Percentiles rank a stretch among this genome's conserved stretches.
Evolutionary conservation across 495 filamentous ascomycete genomes (phyloP).

Genomic region (Penicillium lividum): DNA sequence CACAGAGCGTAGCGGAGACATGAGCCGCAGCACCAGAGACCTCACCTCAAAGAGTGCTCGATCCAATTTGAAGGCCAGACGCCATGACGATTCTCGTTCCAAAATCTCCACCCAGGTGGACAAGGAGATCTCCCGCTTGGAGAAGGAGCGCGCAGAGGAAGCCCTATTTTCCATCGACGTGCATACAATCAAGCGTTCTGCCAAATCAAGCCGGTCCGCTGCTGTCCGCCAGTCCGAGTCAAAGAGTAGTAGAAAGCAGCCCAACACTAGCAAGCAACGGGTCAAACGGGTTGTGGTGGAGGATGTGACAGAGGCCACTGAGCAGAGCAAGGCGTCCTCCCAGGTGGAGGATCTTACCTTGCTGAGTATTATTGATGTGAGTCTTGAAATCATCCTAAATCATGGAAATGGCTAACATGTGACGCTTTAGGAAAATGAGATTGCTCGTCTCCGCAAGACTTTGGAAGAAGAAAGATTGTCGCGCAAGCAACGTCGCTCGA

Average conservation of each 20-base stretch:
- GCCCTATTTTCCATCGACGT: constrained; percentile 46
- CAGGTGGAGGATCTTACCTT: constrained; percentile 43
- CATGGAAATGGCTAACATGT: constrained; percentile 3
- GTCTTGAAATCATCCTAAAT: background rate
- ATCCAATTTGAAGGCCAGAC: constrained; percentile 31
- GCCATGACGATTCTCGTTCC: constrained; percentile 35
- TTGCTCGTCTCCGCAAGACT: constrained; percentile 49
- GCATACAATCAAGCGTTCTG: constrained; percentile 28
- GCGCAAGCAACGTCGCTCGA: constrained; percentile 46
- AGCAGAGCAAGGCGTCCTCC: constrained; percentile 35
- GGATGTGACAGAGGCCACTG: constrained; percentile 40
- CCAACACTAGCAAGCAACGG: constrained; percentile 48
- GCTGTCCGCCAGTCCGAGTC: constrained; percentile 22
- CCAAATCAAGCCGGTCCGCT: constrained; percentile 24
- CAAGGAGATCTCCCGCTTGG: constrained; percentile 45
- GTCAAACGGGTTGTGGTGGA: constrained; percentile 48
- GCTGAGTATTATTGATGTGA: constrained; percentile 50
- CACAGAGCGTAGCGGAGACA: constrained; percentile 36
- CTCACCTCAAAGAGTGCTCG: constrained; percentile 36
- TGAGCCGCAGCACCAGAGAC: constrained; percentile 38
- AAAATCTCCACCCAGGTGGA: constrained; percentile 44
- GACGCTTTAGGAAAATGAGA: constrained; percentile 41
- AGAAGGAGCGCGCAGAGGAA: constrained; percentile 48
- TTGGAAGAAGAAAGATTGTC: constrained; percentile 51
- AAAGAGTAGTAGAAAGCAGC: constrained; percentile 30